Percentiles rank a stretch among this genome's conserved stretches.
Evolutionary conservation across 148 eudicot genomes (phyloP).

Genomic region (Heliamphora exappendiculata): DNA sequence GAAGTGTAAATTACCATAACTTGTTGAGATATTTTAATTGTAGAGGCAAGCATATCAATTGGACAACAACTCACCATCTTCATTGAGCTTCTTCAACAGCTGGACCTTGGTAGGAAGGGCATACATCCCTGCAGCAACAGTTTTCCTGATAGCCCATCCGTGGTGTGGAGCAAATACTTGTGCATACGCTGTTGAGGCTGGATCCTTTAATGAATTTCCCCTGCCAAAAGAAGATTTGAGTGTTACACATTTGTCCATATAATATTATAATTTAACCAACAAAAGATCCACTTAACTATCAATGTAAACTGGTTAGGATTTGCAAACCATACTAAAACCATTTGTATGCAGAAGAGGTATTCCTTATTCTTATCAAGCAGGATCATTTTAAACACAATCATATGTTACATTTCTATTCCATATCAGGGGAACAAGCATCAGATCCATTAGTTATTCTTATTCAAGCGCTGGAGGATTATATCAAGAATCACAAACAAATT

Average conservation of each 20-base stretch:
- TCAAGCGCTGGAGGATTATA: not conserved
- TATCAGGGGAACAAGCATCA: not conserved
- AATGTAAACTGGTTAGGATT: not conserved
- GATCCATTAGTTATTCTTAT: too few species aligned
- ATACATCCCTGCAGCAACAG: slow-evolving; percentile 96
- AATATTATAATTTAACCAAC: not conserved
- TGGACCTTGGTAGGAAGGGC: slow-evolving; percentile 88
- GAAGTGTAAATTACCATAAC: too few species aligned
- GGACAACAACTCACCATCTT: slow-evolving; percentile 61
- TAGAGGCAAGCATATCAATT: not conserved
- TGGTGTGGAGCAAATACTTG: slow-evolving; percentile 93
- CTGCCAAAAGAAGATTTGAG: slow-evolving; percentile 25
- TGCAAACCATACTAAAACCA: not conserved
- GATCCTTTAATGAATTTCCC: slow-evolving; percentile 68
- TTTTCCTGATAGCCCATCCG: slow-evolving; percentile 96
- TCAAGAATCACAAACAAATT: not conserved
- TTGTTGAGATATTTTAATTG: not conserved
- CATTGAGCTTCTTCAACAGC: slow-evolving; percentile 69
- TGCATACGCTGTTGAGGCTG: slow-evolving; percentile 80
- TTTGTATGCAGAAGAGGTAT: not conserved
- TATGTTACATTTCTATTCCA: not conserved
- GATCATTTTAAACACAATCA: not conserved
- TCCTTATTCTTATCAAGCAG: not conserved
- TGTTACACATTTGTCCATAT: not conserved
- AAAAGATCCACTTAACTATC: not conserved